A percentile compares a stretch with the other conserved stretches of the same genome.
Evolutionary conservation across 345 rosid species (phyloP).

Genomic region (Aquilaria sinensis): DNA sequence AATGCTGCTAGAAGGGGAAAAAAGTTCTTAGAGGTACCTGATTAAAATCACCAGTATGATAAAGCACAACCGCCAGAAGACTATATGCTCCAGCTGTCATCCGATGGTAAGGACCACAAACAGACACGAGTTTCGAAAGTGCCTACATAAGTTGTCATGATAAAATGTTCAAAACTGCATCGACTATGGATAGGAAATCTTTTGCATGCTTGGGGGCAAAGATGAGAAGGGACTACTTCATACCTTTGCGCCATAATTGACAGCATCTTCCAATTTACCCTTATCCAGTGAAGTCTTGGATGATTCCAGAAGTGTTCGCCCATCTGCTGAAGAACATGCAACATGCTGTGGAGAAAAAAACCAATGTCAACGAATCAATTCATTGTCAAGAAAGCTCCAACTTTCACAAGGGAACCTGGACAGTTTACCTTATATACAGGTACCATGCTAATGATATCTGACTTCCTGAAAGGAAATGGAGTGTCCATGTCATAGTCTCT

Average conservation of each 20-base stretch:
- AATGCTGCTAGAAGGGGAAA: background rate
- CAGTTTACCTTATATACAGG: slow-evolving; percentile 82
- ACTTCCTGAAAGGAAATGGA: slow-evolving; percentile 66
- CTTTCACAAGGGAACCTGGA: background rate
- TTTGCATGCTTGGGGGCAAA: background rate
- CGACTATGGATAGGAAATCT: no score
- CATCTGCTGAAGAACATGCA: slow-evolving; percentile 97
- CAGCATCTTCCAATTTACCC: slow-evolving; percentile 97
- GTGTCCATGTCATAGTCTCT: slow-evolving; percentile 87
- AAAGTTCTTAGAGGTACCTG: slow-evolving; percentile 41
- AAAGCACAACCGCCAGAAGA: slow-evolving; percentile 94
- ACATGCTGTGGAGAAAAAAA: slow-evolving; percentile 55
- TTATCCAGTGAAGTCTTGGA: slow-evolving; percentile 94
- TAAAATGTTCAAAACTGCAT: no score
- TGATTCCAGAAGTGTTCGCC: slow-evolving; percentile 83
- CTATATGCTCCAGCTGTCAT: slow-evolving; percentile 98
- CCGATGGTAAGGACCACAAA: slow-evolving; percentile 97
- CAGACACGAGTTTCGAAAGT: slow-evolving; percentile 81
- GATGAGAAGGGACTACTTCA: slow-evolving; percentile 2
- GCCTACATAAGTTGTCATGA: slow-evolving; percentile 50
- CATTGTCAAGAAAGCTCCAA: no score
- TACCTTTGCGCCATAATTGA: slow-evolving; percentile 89
- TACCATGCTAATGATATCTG: slow-evolving; percentile 81
- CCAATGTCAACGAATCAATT: slow-evolving; percentile 13
- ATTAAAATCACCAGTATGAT: slow-evolving; percentile 96